phyloP scores from a whole-genome alignment of 345 rosid genomes.

The Citrus mangshanensis region DNA sequence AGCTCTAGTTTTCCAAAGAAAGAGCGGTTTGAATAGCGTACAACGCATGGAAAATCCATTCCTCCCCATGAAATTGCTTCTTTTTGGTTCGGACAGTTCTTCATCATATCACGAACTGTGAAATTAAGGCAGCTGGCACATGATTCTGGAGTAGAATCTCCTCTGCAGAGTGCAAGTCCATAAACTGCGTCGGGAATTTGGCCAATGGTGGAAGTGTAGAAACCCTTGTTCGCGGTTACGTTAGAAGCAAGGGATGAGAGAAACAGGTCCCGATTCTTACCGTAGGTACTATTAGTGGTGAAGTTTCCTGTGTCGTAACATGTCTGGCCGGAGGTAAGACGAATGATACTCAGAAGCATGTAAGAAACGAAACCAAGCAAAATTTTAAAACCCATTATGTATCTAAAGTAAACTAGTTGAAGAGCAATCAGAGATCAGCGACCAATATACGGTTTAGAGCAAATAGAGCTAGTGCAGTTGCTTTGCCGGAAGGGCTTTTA shows the following conservation, averaged over 20 bases:
- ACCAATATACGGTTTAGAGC: too few relatives aligned
- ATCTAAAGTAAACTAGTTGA: too few relatives aligned
- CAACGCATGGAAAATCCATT: background rate
- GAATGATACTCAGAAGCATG: background rate
- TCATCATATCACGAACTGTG: constrained; percentile 11
- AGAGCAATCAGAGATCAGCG: too few relatives aligned
- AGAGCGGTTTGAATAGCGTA: constrained; percentile 19
- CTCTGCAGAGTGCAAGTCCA: constrained; percentile 41
- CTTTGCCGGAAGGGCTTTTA: too few relatives aligned
- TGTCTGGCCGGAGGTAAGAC: background rate
- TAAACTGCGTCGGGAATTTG: constrained; percentile 23
- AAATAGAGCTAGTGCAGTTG: too few relatives aligned
- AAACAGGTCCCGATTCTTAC: background rate
- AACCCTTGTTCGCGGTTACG: background rate
- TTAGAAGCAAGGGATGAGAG: background rate
- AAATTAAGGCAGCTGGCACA: constrained; percentile 37
- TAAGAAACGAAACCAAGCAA: background rate
- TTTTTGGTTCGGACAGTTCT: constrained; percentile 19
- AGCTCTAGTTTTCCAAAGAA: constrained; percentile 14
- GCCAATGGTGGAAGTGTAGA: constrained; percentile 13
- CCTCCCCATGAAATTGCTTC: constrained; percentile 9
- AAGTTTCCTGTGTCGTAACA: background rate
- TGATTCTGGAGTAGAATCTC: constrained; percentile 24
- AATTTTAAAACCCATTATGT: background rate
- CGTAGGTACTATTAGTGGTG: background rate